These are phyloP conservation scores for Clavariopsis aquatica DNA, from an alignment of 495 filamentous ascomycete species.

Conservation along the genomic window DNA sequence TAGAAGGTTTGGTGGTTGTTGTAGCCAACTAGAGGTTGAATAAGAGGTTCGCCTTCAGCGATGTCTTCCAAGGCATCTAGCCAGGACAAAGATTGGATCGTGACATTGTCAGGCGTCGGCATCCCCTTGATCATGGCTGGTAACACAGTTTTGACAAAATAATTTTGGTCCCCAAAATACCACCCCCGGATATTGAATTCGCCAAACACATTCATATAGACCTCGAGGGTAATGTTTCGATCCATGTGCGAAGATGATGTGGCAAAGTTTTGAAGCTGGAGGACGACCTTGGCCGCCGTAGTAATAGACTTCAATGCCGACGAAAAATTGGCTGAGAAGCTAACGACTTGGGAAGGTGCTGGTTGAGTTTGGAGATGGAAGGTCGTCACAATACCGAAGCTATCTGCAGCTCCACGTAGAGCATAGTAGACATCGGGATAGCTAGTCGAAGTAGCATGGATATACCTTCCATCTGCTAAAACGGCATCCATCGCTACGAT, in stretches of 20 bases:
- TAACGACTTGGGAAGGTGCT: neutral
- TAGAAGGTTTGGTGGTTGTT: neutral
- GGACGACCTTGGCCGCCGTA: neutral
- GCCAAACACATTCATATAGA: neutral
- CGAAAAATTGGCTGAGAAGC: neutral
- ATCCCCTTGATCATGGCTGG: neutral
- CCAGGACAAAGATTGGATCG: neutral
- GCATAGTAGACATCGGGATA: neutral
- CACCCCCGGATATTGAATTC: neutral
- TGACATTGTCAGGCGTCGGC: neutral
- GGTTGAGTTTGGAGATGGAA: neutral
- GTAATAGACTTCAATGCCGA: neutral
- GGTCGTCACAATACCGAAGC: neutral
- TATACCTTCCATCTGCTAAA: neutral
- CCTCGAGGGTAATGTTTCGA: neutral
- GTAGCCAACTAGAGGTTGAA: neutral
- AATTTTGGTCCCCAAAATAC: neutral
- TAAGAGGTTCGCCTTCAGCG: neutral
- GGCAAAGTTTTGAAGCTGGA: neutral
- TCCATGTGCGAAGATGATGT: neutral
- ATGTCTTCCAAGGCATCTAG: neutral
- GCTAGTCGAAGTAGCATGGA: neutral
- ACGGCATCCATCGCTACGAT: neutral
- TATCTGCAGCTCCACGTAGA: neutral
- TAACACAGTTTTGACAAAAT: neutral